Evolutionary conservation across 768 basidiomycete genomes (phyloP), one percentile per base, ranked within the genome.

Genomic region (Pisolithus albus): DNA sequence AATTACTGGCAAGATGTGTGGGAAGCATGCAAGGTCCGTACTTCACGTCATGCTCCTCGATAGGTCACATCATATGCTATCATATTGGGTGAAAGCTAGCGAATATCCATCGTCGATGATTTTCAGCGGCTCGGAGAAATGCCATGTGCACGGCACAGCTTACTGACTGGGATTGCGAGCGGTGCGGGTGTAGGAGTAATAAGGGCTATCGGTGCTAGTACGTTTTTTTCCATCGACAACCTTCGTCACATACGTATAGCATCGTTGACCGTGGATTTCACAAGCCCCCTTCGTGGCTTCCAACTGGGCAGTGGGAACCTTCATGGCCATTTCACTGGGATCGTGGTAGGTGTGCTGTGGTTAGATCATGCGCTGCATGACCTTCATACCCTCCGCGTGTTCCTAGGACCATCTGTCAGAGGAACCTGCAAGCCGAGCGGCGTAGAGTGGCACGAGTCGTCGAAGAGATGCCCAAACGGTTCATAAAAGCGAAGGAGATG

Each of bases 221-320:
- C 51, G 83, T 73, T 18, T 38, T 37, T 11, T 47, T 5, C 51
- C 26, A 1, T 26, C 26, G 26, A 26, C 26, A 26, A 26, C 26
- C 26, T 26, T 26, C 8, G 30, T 30, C 38, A 21, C 49, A n/a
- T 9, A 28, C 43, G 23, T 23, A 16, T 36, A 16, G 5, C 26
- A 26, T 45, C 37, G 15, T 36, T 36, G 39, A 55, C 64, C 40
- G 62, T 38, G 24, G 4, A 26, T 43, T 15, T 30, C 15, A 38
- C 24, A 38, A 56, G 88, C 74, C 30, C 75, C 81, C 1, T 73
- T 86, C 52, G 73, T 80, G 37, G 88, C 86, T 36, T 83, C 79
- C 3, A 81, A 88, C 62, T 92, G 89, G 89, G 87, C 84, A 13
- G 75, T 88, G 18, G 86, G 80, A 6, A 83, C 88, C 2, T 92